Conservation (phyloP, 2,329 filamentous ascomycete species). For the Parasarocladium wereldwijsianum region DNA sequence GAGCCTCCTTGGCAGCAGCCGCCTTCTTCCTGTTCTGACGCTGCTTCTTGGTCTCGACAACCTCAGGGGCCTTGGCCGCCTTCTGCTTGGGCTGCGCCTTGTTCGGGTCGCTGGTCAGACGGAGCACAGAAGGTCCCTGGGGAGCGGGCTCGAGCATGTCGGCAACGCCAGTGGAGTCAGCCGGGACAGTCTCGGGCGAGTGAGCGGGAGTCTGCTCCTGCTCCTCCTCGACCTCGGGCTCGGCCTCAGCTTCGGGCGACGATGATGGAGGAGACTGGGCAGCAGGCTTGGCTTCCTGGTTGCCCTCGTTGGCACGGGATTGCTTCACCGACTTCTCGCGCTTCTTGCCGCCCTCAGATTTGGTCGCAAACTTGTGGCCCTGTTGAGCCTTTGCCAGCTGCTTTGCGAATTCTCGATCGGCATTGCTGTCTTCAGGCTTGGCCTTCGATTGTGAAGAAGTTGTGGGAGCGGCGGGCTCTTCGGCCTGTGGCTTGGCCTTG, state of each 20-base stretch:
- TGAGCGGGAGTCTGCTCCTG: conserved; percentile 60
- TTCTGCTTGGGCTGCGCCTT: conserved; percentile 45
- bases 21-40: conserved; percentile 83
- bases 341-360: conserved; percentile 44
- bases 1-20: conserved; percentile 60
- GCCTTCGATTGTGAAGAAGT: conserved; percentile 2
- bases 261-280: conserved; percentile 46
- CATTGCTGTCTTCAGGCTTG: conserved; percentile 20
- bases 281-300: conserved; percentile 27
- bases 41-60: conserved; percentile 83
- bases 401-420: conserved; percentile 58
- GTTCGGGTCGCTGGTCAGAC: conserved; percentile 54
- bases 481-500: conserved; percentile 24
- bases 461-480: conserved; percentile 6
- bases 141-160: conserved; percentile 78
- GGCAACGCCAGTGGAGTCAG: conserved; percentile 54
- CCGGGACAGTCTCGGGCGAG: conserved; percentile 47
- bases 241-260: conserved; percentile 58
- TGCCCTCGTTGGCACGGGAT: conserved; percentile 40
- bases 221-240: conserved; percentile 63
- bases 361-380: conserved; percentile 44
- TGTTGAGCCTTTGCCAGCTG: conserved; percentile 58
- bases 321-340: conserved; percentile 58
- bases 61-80: conserved; percentile 46
- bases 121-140: conserved; percentile 58